A percentile compares a stretch with the other conserved stretches of the same genome.
Evolutionary conservation across 768 basidiomycete species (phyloP).

Genomic region (Holtermanniella nyarrowii): DNA sequence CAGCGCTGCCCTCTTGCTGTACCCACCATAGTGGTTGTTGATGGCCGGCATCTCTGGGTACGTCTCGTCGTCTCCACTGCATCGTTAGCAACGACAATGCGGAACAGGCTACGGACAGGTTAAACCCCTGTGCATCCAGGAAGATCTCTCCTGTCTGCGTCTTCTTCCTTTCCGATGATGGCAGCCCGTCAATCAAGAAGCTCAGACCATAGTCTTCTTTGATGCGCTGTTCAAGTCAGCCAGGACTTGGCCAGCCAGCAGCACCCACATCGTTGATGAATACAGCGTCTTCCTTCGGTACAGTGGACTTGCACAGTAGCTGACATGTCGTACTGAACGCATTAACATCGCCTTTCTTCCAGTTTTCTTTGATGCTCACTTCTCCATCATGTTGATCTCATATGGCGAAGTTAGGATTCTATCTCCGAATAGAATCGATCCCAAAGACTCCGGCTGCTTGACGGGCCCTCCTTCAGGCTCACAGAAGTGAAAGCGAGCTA

Average conservation of each 20-base stretch:
- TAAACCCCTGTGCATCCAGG: constrained; percentile 78
- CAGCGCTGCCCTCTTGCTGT: neutral
- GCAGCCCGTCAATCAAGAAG: constrained; percentile 89
- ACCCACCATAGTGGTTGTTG: constrained; percentile 77
- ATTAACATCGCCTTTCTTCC: neutral
- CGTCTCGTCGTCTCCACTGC: constrained; percentile 48
- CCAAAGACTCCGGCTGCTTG: constrained; percentile 63
- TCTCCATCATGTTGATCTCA: constrained; percentile 74
- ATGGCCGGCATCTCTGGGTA: constrained; percentile 56
- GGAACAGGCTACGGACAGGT: constrained; percentile 50
- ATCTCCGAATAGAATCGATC: constrained; percentile 93
- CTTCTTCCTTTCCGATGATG: constrained; percentile 82
- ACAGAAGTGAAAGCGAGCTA: constrained; percentile 69
- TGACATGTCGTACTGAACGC: constrained; percentile 50
- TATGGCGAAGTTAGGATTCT: constrained; percentile 85
- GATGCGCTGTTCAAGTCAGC: constrained; percentile 49
- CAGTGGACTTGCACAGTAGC: constrained; percentile 55
- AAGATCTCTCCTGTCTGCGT: constrained; percentile 68
- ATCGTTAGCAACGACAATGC: neutral
- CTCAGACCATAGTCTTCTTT: constrained; percentile 86
- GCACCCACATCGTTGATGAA: constrained; percentile 62
- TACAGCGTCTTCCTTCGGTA: constrained; percentile 62
- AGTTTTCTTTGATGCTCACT: constrained; percentile 41
- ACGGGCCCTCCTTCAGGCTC: constrained; percentile 56
- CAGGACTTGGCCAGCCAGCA: neutral